phyloP scores from a whole-genome alignment of 2,329 filamentous ascomycete genomes.

The Ilyonectria mors-panacis region DNA sequence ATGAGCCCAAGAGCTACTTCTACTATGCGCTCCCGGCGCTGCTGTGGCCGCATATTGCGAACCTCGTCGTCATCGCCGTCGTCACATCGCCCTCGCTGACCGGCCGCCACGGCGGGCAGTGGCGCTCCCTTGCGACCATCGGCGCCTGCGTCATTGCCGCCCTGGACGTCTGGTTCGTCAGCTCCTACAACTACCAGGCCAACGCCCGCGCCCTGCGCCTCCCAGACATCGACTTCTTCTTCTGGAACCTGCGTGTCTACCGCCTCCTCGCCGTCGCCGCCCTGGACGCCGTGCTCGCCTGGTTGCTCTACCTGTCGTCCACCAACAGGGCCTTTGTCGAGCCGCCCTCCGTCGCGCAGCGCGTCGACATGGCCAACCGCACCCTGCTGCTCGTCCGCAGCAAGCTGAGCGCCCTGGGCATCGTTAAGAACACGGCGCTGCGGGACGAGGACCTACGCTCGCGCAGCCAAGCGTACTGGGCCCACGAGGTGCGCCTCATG shows the following conservation, averaged over 20 bases:
- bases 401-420: constrained; percentile 79
- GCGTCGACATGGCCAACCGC: constrained; percentile 73
- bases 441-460: constrained; percentile 80
- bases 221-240: constrained; percentile 77
- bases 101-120: constrained; percentile 74
- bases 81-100: constrained; percentile 79
- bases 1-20: constrained; percentile 79
- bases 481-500: constrained; percentile 80
- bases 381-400: constrained; percentile 72
- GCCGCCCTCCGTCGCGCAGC: constrained; percentile 73
- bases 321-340: constrained; percentile 84
- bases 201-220: constrained; percentile 76
- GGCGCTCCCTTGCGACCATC: constrained; percentile 80
- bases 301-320: constrained; percentile 79
- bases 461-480: constrained; percentile 82
- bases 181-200: constrained; percentile 74
- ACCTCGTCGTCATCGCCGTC: constrained; percentile 80
- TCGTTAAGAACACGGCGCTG: constrained; percentile 85
- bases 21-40: constrained; percentile 85
- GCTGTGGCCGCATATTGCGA: constrained; percentile 83
- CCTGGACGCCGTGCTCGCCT: constrained; percentile 75
- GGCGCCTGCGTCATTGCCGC: constrained; percentile 70
- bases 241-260: constrained; percentile 77
- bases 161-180: constrained; percentile 76
- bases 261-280: constrained; percentile 76